These are phyloP conservation scores for Trametes cingulata DNA, from an alignment of 768 basidiomycete species.

Conservation along the genomic window DNA sequence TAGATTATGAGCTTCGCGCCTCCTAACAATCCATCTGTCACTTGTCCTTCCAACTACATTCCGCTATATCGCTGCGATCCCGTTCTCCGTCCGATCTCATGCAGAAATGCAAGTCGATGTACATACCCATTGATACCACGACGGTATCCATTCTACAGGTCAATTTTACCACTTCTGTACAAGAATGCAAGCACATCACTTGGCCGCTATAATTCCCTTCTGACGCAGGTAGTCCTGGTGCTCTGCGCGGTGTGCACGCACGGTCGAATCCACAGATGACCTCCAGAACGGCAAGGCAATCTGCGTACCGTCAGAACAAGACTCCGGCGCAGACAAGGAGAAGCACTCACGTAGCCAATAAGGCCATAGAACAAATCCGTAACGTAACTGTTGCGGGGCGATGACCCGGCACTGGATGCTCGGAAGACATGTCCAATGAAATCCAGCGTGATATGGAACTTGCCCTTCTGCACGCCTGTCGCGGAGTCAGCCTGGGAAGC, in stretches of 20 bases:
- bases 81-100: neutral
- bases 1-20: slow-evolving; percentile 48
- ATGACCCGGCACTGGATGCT: slow-evolving; percentile 61
- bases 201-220: neutral
- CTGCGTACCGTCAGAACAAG: slow-evolving; percentile 24
- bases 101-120: neutral
- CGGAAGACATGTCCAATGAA: slow-evolving; percentile 68
- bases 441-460: slow-evolving; percentile 77
- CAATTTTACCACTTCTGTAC: too few species aligned
- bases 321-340: neutral
- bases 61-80: neutral
- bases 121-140: too few species aligned
- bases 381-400: slow-evolving; percentile 60
- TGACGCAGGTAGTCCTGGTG: slow-evolving; percentile 38
- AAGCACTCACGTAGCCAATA: slow-evolving; percentile 34
- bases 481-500: neutral
- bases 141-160: too few species aligned
- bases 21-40: slow-evolving; percentile 37
- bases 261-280: slow-evolving; percentile 36
- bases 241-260: slow-evolving; percentile 36
- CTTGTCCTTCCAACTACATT: neutral
- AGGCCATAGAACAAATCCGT: slow-evolving; percentile 50
- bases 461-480: slow-evolving; percentile 64
- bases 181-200: neutral
- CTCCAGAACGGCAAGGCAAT: slow-evolving; percentile 44